phyloP scores from a whole-genome alignment of 2,329 filamentous ascomycete genomes.

The Cryphonectria radicalis region DNA sequence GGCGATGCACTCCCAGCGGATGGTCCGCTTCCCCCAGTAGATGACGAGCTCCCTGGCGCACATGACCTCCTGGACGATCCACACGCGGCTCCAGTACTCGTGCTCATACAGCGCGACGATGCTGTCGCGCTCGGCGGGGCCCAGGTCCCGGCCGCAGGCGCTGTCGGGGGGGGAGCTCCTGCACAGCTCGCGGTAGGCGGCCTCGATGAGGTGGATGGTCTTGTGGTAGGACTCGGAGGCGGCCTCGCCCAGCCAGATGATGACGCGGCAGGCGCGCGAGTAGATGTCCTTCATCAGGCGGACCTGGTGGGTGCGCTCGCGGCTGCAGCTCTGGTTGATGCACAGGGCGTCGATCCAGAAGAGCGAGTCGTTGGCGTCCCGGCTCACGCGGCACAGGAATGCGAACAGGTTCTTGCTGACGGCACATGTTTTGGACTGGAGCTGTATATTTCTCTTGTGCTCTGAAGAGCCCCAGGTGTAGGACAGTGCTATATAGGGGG shows the following conservation, averaged over 20 bases:
- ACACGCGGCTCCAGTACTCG: constrained; percentile 23
- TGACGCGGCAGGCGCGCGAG: background rate
- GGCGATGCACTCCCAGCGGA: constrained; percentile 15
- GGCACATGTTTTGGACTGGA: background rate
- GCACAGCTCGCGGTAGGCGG: background rate
- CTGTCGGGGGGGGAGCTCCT: background rate
- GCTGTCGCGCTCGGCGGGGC: background rate
- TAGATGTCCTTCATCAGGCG: constrained; percentile 24
- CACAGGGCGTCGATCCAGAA: constrained; percentile 27
- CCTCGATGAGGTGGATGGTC: constrained; percentile 5
- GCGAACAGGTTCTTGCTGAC: constrained; percentile 9
- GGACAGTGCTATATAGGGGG: constrained; percentile 19
- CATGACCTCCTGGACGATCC: constrained; percentile 25
- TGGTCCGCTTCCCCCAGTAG: constrained; percentile 10
- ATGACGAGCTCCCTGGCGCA: constrained; percentile 12
- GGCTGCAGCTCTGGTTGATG: constrained; percentile 19
- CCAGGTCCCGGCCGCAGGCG: background rate
- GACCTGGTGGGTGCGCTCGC: constrained; percentile 23
- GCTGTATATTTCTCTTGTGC: background rate
- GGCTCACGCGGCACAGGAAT: constrained; percentile 7
- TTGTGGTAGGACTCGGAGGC: background rate
- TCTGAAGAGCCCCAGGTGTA: constrained; percentile 23
- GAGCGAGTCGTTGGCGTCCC: constrained; percentile 8
- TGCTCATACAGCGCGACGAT: constrained; percentile 2
- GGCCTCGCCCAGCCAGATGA: constrained; percentile 21